These are phyloP conservation scores for Xanthoparmelia taractica DNA, from an alignment of 495 filamentous ascomycete genomes.

Conservation along the genomic window DNA sequence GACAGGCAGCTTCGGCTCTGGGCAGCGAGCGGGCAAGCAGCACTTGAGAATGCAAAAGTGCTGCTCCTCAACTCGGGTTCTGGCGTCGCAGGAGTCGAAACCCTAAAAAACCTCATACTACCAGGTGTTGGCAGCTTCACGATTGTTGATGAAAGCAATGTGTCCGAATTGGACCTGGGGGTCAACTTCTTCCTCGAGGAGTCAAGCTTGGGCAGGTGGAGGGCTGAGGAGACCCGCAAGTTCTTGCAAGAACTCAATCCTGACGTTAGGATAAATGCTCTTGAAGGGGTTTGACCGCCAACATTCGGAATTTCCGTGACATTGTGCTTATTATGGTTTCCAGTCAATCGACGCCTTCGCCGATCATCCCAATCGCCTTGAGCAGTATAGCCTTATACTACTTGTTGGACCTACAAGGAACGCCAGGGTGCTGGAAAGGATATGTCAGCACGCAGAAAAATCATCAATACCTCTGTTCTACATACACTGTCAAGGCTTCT, in stretches of 20 bases:
- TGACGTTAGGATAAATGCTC: slow-evolving; percentile 70
- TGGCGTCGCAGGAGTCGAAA: slow-evolving; percentile 79
- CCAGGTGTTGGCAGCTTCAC: slow-evolving; percentile 93
- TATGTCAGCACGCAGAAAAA: slow-evolving; percentile 51
- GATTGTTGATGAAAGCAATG: slow-evolving; percentile 72
- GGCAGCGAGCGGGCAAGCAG: slow-evolving; percentile 86
- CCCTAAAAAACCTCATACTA: slow-evolving; percentile 91
- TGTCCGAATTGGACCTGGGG: slow-evolving; percentile 76
- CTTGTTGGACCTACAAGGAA: slow-evolving; percentile 60
- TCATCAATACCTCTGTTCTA: slow-evolving; percentile 70
- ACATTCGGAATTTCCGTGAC: not conserved
- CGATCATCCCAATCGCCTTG: slow-evolving; percentile 38
- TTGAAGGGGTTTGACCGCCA: slow-evolving; percentile 41
- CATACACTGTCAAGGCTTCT: slow-evolving; percentile 81
- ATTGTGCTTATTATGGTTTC: slow-evolving; percentile 11
- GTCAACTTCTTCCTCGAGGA: slow-evolving; percentile 95
- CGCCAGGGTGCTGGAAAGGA: slow-evolving; percentile 45
- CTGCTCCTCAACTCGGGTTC: slow-evolving; percentile 70
- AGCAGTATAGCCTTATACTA: slow-evolving; percentile 64
- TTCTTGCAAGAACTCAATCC: slow-evolving; percentile 86
- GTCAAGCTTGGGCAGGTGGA: slow-evolving; percentile 64
- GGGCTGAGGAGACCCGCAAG: slow-evolving; percentile 68
- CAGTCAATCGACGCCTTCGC: slow-evolving; percentile 38
- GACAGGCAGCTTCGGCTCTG: slow-evolving; percentile 92
- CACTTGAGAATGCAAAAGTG: slow-evolving; percentile 81